These are phyloP conservation scores for Fragaria ananassa DNA, from an alignment of 306 rosid species.

Conservation along the genomic window DNA sequence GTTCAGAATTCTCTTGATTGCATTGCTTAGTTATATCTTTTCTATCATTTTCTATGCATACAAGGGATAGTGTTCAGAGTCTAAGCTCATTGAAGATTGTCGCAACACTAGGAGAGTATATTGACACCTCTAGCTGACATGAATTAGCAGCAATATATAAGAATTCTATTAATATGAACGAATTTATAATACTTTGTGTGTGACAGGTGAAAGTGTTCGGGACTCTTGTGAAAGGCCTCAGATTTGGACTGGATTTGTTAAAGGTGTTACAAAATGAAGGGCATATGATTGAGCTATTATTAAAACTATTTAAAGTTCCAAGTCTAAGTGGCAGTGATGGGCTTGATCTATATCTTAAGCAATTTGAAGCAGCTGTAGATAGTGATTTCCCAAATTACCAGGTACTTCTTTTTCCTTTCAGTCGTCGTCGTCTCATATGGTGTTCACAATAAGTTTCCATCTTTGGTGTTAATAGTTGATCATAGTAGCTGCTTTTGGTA, in stretches of 20 bases:
- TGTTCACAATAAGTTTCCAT: conserved; percentile 7
- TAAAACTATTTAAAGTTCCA: conserved; percentile 60
- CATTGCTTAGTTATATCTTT: background rate
- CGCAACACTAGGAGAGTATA: background rate
- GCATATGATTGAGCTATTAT: conserved; percentile 40
- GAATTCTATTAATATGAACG: background rate
- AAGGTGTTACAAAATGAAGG: conserved; percentile 61
- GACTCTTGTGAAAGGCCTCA: conserved; percentile 81
- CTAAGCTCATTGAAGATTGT: background rate
- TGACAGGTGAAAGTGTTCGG: conserved; percentile 87
- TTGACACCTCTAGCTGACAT: conserved; percentile 1
- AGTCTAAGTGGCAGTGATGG: conserved; percentile 54
- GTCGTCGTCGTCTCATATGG: background rate
- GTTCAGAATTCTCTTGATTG: conserved; percentile 8
- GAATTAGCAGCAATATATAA: background rate
- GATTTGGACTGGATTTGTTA: conserved; percentile 65
- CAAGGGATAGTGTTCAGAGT: background rate
- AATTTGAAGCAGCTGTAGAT: conserved; percentile 88
- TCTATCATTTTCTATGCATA: too few species aligned
- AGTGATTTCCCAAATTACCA: conserved; percentile 83
- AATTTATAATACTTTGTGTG: conserved; percentile 17
- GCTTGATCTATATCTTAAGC: conserved; percentile 74
- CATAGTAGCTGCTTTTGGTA: background rate
- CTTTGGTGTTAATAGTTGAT: background rate
- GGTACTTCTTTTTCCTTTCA: conserved; percentile 37